phyloP scores from a whole-genome alignment of 2,329 filamentous ascomycete species.

The Echinosphaeria canescens region DNA sequence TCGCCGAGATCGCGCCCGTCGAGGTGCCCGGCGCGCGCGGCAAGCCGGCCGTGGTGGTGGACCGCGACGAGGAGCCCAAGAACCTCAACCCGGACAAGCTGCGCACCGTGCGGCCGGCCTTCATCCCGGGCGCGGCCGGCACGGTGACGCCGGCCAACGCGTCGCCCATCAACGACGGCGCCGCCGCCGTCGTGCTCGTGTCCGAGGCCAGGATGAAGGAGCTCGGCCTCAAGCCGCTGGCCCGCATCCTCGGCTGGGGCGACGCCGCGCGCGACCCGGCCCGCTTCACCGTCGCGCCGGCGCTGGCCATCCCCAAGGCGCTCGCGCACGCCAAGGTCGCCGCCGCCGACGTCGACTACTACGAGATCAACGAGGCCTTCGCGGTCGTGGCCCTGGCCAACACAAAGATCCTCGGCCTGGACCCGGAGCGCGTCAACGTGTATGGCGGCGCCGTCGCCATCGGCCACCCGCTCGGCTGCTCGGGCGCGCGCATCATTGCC shows the following conservation, averaged over 20 bases:
- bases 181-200: slow-evolving; percentile 77
- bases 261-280: slow-evolving; percentile 80
- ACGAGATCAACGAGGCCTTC: slow-evolving; percentile 99
- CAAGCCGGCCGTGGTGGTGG: slow-evolving; percentile 64
- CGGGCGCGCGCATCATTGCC: slow-evolving; percentile 80
- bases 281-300: slow-evolving; percentile 89
- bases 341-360: slow-evolving; percentile 64
- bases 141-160: slow-evolving; percentile 95
- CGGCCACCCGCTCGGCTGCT: slow-evolving; percentile 85
- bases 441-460: slow-evolving; percentile 91
- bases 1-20: slow-evolving; percentile 78
- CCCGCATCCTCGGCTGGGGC: slow-evolving; percentile 94
- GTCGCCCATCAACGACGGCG: slow-evolving; percentile 88
- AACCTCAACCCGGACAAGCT: slow-evolving; percentile 78
- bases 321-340: slow-evolving; percentile 81
- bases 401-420: slow-evolving; percentile 70
- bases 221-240: slow-evolving; percentile 75
- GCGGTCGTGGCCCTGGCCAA: slow-evolving; percentile 92
- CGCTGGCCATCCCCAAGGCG: slow-evolving; percentile 91
- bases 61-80: slow-evolving; percentile 87
- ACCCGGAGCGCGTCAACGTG: slow-evolving; percentile 77
- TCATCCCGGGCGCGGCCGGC: slow-evolving; percentile 49
- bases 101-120: slow-evolving; percentile 64
- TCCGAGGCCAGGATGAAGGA: slow-evolving; percentile 89
- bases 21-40: slow-evolving; percentile 75